A percentile compares a stretch with the other conserved stretches of the same genome.
These are phyloP conservation scores for Calonectria leucothoes DNA, from an alignment of 2,329 filamentous ascomycete species.

Conservation along the genomic window DNA sequence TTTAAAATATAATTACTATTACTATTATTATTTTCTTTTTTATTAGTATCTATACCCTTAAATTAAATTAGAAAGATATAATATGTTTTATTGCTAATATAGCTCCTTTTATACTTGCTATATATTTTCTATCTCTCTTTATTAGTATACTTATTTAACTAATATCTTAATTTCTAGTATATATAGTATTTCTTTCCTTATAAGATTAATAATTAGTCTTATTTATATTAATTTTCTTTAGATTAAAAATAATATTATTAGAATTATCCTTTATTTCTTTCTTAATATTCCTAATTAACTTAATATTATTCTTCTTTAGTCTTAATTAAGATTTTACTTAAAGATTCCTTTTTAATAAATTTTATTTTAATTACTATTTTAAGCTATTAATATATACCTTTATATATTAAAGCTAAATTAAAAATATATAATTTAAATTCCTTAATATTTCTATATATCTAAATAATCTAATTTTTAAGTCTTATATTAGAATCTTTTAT, in stretches of 20 bases:
- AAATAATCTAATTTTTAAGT: not conserved
- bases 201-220: too few relatives aligned
- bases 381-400: not conserved
- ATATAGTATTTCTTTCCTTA: too few relatives aligned
- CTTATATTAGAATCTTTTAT: not conserved
- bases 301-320: not conserved
- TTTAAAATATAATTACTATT: not conserved
- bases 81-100: too few relatives aligned
- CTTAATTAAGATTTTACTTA: not conserved
- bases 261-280: too few relatives aligned
- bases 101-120: too few relatives aligned
- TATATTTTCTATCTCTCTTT: too few relatives aligned
- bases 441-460: not conserved
- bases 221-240: too few relatives aligned
- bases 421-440: too few relatives aligned
- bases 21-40: not conserved
- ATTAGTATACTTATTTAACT: too few relatives aligned
- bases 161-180: too few relatives aligned
- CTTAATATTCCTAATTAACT: too few relatives aligned
- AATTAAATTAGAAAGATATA: not conserved
- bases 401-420: not conserved
- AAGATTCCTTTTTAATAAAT: not conserved
- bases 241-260: too few relatives aligned
- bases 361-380: not conserved
- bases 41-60: not conserved